Evolutionary conservation across 139 green algal species (phyloP).

Genomic region (Micromonas pusilla): DNA sequence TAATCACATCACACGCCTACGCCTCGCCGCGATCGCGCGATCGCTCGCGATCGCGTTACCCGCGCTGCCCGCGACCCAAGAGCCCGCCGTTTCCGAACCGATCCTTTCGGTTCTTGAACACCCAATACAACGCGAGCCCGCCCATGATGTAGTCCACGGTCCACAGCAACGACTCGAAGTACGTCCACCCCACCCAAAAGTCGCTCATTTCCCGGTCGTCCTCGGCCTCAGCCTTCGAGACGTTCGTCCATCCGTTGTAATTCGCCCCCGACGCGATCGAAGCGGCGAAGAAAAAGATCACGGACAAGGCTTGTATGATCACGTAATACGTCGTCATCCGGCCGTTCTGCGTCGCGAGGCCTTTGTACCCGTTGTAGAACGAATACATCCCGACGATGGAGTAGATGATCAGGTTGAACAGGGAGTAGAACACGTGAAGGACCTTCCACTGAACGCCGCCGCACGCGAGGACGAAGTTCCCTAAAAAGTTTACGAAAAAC

Average conservation of each 20-base stretch:
- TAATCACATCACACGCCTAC: no score
- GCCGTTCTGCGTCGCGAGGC: slow-evolving; percentile 24
- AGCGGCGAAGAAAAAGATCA: slow-evolving; percentile 14
- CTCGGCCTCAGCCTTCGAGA: background rate
- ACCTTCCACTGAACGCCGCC: background rate
- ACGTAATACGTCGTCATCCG: slow-evolving; percentile 14
- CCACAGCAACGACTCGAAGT: background rate
- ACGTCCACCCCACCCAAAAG: slow-evolving; percentile 15
- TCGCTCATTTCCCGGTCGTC: background rate
- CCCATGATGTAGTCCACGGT: background rate
- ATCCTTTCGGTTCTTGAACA: background rate
- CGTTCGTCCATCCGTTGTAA: slow-evolving; percentile 20
- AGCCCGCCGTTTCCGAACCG: no score
- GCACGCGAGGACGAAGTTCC: slow-evolving; percentile 12
- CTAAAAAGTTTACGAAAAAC: slow-evolving; percentile 7
- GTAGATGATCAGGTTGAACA: slow-evolving; percentile 28
- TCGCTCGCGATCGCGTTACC: no score
- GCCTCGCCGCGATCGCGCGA: no score
- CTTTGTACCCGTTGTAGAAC: slow-evolving; percentile 33
- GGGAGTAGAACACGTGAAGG: slow-evolving; percentile 18
- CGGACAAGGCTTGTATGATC: slow-evolving; percentile 7
- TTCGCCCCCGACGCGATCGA: slow-evolving; percentile 5
- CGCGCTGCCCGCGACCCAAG: no score
- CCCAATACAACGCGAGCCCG: background rate
- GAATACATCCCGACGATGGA: slow-evolving; percentile 20